These are phyloP conservation scores for Botrytis pseudocinerea DNA, from an alignment of 2,329 filamentous ascomycete species.

Conservation along the genomic window DNA sequence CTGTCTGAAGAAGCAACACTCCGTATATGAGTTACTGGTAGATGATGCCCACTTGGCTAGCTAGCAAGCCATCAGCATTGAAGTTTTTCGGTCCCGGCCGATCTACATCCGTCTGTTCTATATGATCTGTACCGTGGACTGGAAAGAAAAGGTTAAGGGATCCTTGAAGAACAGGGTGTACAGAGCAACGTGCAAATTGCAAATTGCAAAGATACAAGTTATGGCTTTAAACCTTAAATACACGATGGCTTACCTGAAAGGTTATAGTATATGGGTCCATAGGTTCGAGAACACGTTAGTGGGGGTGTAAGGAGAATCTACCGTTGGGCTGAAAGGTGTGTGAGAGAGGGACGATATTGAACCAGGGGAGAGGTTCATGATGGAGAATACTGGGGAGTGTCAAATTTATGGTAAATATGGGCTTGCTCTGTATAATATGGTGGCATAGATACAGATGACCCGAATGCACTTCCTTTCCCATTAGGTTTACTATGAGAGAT, in stretches of 20 bases:
- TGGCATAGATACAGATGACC: constrained; percentile 1
- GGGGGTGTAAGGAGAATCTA: constrained; percentile 5
- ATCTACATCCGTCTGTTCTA: neutral
- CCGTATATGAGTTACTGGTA: neutral
- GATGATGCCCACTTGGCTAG: constrained; percentile 9
- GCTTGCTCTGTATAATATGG: neutral
- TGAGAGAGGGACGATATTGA: neutral
- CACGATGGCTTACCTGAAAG: neutral
- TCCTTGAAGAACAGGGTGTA: neutral
- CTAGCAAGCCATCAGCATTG: constrained; percentile 15
- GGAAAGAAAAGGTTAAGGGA: constrained; percentile 1
- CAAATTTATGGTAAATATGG: neutral
- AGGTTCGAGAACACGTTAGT: constrained; percentile 16
- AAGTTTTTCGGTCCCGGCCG: neutral
- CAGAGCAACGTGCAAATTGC: neutral
- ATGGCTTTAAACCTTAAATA: constrained; percentile 15
- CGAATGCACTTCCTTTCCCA: neutral
- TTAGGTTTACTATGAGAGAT: neutral
- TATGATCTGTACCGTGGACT: neutral
- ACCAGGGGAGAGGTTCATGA: constrained; percentile 16
- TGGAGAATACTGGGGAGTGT: constrained; percentile 7
- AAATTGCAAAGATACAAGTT: constrained; percentile 3
- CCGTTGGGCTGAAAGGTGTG: constrained; percentile 15
- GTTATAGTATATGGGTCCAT: neutral
- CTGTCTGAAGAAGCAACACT: neutral